Base-by-base conservation (phyloP, 305 asterid genomes). In the Plantago coronopus region DNA sequence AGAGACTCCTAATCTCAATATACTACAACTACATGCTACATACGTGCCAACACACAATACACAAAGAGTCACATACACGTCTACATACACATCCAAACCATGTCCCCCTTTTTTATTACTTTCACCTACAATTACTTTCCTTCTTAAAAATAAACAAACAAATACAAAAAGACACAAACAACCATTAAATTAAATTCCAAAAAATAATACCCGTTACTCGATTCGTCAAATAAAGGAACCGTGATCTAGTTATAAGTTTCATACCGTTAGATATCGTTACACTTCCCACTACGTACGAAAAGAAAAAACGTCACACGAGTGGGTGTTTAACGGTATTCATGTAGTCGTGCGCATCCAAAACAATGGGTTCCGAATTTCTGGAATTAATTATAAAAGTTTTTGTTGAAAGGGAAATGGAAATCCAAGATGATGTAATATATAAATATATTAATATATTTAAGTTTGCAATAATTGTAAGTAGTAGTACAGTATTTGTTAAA, bases 31-130 rank as follows among this genome's bases (percentile, higher is more conserved):
- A 25, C 62, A 58, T 48, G 48, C 48, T 22, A 48, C 20, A 44
- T 59, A 57, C 64, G 46, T 42, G 43, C 40, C 43, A 19, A 46
- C 23, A 22, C 42, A 53, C 63, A 65, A 19, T 61, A 59, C 70
- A 59, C 50, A 70, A 34, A 12, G 66, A 61, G 63, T 62, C 67
- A 58, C 72, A 59, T 63, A 63, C 74, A 73, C 71, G 68, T 63
- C 74, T 58, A 59, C 71, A 65, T 73, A 53, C 74, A 68, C 50
- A 7, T 44, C 27, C 27, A 17, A 54, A 14, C 1, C 54, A 38
- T 17, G 18, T 12, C 20, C 21, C 17, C 22, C 6, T 53, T 15
- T 18, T 53, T 53, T 53, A 40, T 25, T 37, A 58, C 27, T 12
- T 43, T 40, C 18, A 40, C 17, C 65, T 55, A 16, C 59, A 51